A percentile compares a stretch with the other conserved stretches of the same genome.
Evolutionary conservation across 179 eudicot species (phyloP).

Genomic region (Spinacia oleracea): DNA sequence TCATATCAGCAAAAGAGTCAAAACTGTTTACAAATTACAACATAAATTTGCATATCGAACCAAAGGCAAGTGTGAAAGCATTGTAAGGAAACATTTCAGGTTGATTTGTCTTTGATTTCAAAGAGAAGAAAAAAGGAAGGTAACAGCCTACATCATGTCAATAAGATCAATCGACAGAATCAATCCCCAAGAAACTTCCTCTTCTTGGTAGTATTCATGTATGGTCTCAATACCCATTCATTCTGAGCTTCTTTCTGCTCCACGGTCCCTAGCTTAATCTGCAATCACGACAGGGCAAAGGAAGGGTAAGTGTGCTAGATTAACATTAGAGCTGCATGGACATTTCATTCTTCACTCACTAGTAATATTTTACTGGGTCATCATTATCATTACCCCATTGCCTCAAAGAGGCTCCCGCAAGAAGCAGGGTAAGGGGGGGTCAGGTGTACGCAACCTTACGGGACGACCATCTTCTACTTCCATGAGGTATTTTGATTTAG

Average conservation of each 20-base stretch:
- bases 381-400: no score
- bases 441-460: no score
- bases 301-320: not conserved
- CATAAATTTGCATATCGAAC: not conserved
- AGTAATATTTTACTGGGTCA: not conserved
- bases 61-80: not conserved
- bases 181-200: constrained; percentile 68
- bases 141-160: not conserved
- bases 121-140: not conserved
- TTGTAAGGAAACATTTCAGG: not conserved
- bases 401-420: no score
- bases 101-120: not conserved
- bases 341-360: not conserved
- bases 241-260: constrained; percentile 82
- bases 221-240: constrained; percentile 81
- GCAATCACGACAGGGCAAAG: constrained; percentile 15
- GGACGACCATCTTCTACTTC: no score
- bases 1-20: constrained; percentile 4
- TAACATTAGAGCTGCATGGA: not conserved
- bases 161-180: not conserved
- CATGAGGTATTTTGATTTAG: no score
- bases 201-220: constrained; percentile 87
- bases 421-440: no score
- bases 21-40: constrained; percentile 19
- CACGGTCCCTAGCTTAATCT: constrained; percentile 83